Percentiles rank a stretch among this genome's conserved stretches.
Evolutionary conservation across 345 rosid species (phyloP).

Genomic region (Syzygium jambos): DNA sequence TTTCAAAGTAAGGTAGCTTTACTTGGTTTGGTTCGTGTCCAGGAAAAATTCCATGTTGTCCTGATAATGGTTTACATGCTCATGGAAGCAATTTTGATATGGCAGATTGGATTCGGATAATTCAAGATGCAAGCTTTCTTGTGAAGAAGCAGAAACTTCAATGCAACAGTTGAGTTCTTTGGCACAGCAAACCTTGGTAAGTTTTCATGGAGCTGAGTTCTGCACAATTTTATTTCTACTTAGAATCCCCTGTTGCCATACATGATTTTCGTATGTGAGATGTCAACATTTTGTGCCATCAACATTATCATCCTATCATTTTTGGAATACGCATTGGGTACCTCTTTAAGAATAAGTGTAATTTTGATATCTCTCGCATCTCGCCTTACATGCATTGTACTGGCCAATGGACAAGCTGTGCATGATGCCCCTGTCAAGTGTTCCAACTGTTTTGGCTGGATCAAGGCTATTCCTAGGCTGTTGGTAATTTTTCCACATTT

Average conservation of each 20-base stretch:
- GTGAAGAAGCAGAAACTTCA: conserved; percentile 1
- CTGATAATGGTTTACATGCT: background rate
- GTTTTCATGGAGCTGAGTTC: background rate
- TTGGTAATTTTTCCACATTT: background rate
- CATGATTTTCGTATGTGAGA: background rate
- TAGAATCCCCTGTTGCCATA: background rate
- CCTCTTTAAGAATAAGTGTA: background rate
- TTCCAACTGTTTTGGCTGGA: background rate
- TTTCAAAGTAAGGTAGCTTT: conserved; percentile 49
- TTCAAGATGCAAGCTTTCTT: background rate
- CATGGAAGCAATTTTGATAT: background rate
- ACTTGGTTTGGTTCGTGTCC: background rate
- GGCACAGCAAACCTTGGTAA: conserved; percentile 7
- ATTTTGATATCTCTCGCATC: background rate
- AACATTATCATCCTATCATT: background rate
- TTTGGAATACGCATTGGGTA: background rate
- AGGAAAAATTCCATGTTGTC: background rate
- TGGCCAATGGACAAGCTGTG: background rate
- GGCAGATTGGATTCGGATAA: background rate
- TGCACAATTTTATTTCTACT: background rate
- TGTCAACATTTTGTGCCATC: background rate
- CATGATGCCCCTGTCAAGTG: background rate
- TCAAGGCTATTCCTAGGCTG: background rate
- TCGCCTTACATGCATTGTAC: background rate
- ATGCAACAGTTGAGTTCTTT: conserved; percentile 4